A percentile compares a stretch with the other conserved stretches of the same genome.
phyloP scores from a whole-genome alignment of 2,329 filamentous ascomycete genomes.

The Aspergillus neotritici region DNA sequence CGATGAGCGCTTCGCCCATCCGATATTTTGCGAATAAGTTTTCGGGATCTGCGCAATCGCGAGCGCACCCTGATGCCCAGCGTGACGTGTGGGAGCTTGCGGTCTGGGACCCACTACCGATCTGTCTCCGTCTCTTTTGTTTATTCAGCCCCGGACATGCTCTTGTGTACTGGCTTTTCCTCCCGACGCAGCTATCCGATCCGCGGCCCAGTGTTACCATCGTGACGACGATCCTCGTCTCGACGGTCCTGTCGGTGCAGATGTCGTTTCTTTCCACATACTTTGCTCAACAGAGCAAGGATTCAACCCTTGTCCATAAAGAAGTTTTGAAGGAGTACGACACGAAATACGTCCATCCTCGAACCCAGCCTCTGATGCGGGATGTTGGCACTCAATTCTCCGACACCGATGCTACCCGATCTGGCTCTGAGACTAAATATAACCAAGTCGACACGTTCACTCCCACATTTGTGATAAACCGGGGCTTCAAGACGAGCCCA shows the following conservation, averaged over 20 bases:
- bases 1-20: slow-evolving; percentile 70
- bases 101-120: slow-evolving; percentile 86
- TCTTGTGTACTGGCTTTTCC: slow-evolving; percentile 80
- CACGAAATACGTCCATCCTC: slow-evolving; percentile 87
- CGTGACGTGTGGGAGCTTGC: slow-evolving; percentile 92
- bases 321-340: slow-evolving; percentile 96
- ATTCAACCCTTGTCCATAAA: slow-evolving; percentile 75
- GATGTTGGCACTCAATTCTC: slow-evolving; percentile 76
- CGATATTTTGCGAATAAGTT: slow-evolving; percentile 66
- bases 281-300: slow-evolving; percentile 80
- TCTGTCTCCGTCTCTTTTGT: slow-evolving; percentile 76
- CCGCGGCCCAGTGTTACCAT: slow-evolving; percentile 79
- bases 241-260: slow-evolving; percentile 68
- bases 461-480: slow-evolving; percentile 60
- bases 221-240: slow-evolving; percentile 72
- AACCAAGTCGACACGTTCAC: slow-evolving; percentile 59
- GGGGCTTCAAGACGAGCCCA: slow-evolving; percentile 72
- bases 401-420: slow-evolving; percentile 30
- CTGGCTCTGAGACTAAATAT: slow-evolving; percentile 39
- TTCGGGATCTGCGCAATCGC: slow-evolving; percentile 67
- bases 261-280: slow-evolving; percentile 65
- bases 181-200: slow-evolving; percentile 71
- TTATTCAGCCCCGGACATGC: slow-evolving; percentile 91
- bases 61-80: slow-evolving; percentile 68
- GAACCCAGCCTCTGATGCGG: slow-evolving; percentile 72